phyloP scores from a whole-genome alignment of 2,329 filamentous ascomycete species.

The Chaetomiaceae sp. region DNA sequence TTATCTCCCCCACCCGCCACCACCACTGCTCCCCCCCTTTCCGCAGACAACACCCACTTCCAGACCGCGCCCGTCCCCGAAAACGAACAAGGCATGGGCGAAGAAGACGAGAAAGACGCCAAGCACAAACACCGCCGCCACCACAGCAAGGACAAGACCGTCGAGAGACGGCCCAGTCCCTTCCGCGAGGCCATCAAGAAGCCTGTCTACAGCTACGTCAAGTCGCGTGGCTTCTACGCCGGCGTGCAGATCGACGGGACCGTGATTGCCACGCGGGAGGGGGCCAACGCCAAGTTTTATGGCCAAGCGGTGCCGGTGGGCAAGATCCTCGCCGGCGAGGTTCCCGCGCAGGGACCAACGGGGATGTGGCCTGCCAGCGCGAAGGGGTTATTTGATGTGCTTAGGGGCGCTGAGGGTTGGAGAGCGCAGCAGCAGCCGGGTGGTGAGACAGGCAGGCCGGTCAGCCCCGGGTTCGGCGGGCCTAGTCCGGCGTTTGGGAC shows the following conservation, averaged over 20 bases:
- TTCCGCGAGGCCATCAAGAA: slow-evolving; percentile 32
- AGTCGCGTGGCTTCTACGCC: slow-evolving; percentile 83
- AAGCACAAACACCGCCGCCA: no score
- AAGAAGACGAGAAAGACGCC: slow-evolving; percentile 13
- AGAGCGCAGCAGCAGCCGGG: background rate
- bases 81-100: slow-evolving; percentile 9
- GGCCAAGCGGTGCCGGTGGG: slow-evolving; percentile 51
- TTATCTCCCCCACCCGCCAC: slow-evolving; percentile 18
- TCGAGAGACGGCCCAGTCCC: slow-evolving; percentile 26
- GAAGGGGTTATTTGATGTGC: slow-evolving; percentile 33
- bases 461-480: background rate
- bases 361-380: slow-evolving; percentile 33
- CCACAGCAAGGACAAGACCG: background rate
- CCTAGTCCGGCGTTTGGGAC: slow-evolving; percentile 1
- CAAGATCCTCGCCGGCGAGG: slow-evolving; percentile 45
- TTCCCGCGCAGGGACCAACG: slow-evolving; percentile 25
- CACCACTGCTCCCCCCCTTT: slow-evolving; percentile 20
- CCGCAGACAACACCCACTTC: slow-evolving; percentile 20
- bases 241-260: slow-evolving; percentile 85
- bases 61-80: slow-evolving; percentile 7
- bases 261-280: slow-evolving; percentile 77
- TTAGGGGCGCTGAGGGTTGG: slow-evolving; percentile 36
- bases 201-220: slow-evolving; percentile 67
- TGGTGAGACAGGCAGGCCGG: background rate
- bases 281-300: slow-evolving; percentile 86